A percentile compares a stretch with the other conserved stretches of the same genome.
Conservation (phyloP, 176 grass and related monocot species). For the Oryza officinalis region DNA sequence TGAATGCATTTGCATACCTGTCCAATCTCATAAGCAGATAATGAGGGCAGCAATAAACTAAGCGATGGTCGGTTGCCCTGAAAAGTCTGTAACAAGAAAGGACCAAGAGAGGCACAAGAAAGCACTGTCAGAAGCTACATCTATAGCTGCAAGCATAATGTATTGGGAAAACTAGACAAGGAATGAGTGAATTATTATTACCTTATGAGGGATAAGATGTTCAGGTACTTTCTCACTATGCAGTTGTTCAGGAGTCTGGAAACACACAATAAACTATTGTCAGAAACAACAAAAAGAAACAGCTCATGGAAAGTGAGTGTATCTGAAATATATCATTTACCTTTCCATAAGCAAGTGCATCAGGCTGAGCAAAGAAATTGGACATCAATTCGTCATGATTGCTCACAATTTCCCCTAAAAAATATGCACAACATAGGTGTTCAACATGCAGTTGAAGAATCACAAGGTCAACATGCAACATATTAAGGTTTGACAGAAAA, state of each 20-base stretch:
- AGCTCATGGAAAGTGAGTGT: background rate
- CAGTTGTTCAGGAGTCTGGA: constrained; percentile 88
- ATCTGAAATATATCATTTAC: constrained; percentile 41
- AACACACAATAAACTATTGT: constrained; percentile 15
- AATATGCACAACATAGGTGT: constrained; percentile 22
- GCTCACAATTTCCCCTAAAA: constrained; percentile 82
- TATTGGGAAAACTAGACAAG: background rate
- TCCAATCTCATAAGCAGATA: constrained; percentile 85
- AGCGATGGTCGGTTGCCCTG: constrained; percentile 83
- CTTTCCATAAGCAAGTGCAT: constrained; percentile 99
- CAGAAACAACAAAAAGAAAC: constrained; percentile 25
- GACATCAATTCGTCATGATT: constrained; percentile 99
- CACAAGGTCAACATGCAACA: constrained; percentile 1
- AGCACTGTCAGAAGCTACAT: constrained; percentile 25
- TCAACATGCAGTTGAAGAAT: constrained; percentile 37
- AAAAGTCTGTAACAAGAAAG: constrained; percentile 64
- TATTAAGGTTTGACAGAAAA: background rate
- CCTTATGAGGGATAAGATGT: constrained; percentile 92
- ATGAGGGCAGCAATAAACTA: constrained; percentile 73
- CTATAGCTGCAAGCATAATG: constrained; percentile 23
- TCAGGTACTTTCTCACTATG: constrained; percentile 61
- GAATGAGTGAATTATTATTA: constrained; percentile 30
- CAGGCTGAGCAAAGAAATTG: constrained; percentile 98
- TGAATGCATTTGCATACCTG: constrained; percentile 59
- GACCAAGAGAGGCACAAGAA: constrained; percentile 12